Conservation (phyloP, 2,329 filamentous ascomycete species). For the Westerdykella ornata region DNA sequence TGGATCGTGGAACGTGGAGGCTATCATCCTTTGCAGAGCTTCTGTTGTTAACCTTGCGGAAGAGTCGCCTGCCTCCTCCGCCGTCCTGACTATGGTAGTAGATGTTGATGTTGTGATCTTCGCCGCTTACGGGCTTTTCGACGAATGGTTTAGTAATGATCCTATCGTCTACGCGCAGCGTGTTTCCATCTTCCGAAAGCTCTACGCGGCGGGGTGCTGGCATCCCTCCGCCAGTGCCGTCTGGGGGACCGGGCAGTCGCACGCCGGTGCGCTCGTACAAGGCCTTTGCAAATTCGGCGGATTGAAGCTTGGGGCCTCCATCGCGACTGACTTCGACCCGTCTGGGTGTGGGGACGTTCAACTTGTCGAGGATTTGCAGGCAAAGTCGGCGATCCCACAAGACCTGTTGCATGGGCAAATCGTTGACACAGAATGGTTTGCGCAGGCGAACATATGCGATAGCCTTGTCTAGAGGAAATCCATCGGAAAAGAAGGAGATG, state of each 20-base stretch:
- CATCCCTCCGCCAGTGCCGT: slow-evolving; percentile 57
- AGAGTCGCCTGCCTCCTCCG: slow-evolving; percentile 83
- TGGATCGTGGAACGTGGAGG: slow-evolving; percentile 67
- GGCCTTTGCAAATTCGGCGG: slow-evolving; percentile 70
- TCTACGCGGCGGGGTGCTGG: slow-evolving; percentile 62
- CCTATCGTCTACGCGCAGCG: slow-evolving; percentile 77
- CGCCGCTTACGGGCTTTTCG: slow-evolving; percentile 95
- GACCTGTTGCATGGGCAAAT: slow-evolving; percentile 93
- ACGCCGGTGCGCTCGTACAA: slow-evolving; percentile 77
- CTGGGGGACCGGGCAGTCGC: slow-evolving; percentile 60
- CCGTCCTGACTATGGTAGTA: slow-evolving; percentile 86
- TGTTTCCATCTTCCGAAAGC: slow-evolving; percentile 83
- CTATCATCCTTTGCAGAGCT: slow-evolving; percentile 87
- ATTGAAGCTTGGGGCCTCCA: slow-evolving; percentile 74
- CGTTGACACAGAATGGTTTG: slow-evolving; percentile 96
- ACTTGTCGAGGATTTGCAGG: slow-evolving; percentile 76
- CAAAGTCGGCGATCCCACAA: slow-evolving; percentile 93
- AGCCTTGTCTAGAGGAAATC: slow-evolving; percentile 93
- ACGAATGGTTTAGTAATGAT: slow-evolving; percentile 88
- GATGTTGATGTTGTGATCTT: slow-evolving; percentile 98
- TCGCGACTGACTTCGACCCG: slow-evolving; percentile 88
- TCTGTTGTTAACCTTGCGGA: slow-evolving; percentile 97
- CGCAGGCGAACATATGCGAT: slow-evolving; percentile 90
- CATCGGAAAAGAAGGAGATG: slow-evolving; percentile 97
- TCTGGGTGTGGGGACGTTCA: slow-evolving; percentile 81